Evolutionary conservation across 2,329 filamentous ascomycete genomes (phyloP).

Genomic region (Neoascochyta sp.): DNA sequence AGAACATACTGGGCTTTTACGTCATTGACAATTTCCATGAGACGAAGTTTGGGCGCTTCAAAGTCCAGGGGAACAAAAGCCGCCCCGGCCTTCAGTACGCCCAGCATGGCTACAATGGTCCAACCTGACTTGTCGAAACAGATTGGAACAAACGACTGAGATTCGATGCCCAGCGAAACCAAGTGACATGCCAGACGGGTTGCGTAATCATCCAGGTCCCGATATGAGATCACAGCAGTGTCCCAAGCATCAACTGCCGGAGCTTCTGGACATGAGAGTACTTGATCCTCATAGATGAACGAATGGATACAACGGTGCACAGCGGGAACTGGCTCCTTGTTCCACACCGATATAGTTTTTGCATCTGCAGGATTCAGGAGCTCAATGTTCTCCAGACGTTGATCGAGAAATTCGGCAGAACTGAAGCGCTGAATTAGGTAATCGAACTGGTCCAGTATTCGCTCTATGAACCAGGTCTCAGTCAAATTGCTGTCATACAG

Average conservation of each 20-base stretch:
- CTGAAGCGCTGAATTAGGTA: conserved; percentile 26
- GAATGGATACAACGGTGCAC: conserved; percentile 29
- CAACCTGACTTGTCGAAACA: conserved; percentile 38
- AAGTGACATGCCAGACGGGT: conserved; percentile 25
- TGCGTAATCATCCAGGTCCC: conserved; percentile 25
- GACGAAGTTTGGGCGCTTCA: conserved; percentile 1
- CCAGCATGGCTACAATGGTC: conserved; percentile 36
- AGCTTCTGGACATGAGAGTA: conserved; percentile 13
- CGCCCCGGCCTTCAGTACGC: conserved; percentile 36
- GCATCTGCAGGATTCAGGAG: conserved; percentile 22
- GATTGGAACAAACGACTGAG: conserved; percentile 28
- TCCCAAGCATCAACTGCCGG: conserved; percentile 32
- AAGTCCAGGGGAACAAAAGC: conserved; percentile 39
- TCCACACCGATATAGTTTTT: conserved; percentile 22
- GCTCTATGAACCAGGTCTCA: no score
- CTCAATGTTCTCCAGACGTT: conserved; percentile 16
- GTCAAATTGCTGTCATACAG: no score
- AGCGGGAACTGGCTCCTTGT: conserved; percentile 18
- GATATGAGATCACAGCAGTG: conserved; percentile 22
- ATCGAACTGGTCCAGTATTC: conserved; percentile 28
- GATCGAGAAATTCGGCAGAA: conserved; percentile 6
- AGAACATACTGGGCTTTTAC: neutral
- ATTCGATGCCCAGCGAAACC: conserved; percentile 21
- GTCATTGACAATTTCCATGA: neutral
- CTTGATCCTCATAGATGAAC: conserved; percentile 25